Evolutionary conservation across 768 basidiomycete genomes (phyloP).

Genomic region (Nidula microcarpa): DNA sequence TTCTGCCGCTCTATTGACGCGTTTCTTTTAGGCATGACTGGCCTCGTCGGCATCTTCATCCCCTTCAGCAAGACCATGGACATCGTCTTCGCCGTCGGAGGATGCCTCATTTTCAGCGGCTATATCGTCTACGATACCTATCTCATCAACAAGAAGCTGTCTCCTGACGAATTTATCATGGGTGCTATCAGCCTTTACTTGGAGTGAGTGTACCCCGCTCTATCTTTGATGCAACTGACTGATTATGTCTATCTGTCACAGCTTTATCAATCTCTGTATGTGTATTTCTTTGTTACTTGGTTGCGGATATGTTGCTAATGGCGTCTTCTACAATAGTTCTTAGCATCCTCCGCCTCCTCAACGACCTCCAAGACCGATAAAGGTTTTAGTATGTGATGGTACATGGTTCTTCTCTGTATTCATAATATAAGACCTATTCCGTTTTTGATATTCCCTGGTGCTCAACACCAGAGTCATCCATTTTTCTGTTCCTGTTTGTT

Average conservation of each 20-base stretch:
- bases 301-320: neutral
- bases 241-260: constrained; percentile 24
- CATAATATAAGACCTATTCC: too few species aligned
- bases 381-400: neutral
- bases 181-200: constrained; percentile 92
- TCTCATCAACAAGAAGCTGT: constrained; percentile 81
- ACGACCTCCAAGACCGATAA: constrained; percentile 50
- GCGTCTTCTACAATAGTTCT: constrained; percentile 47
- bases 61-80: constrained; percentile 84
- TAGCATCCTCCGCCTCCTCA: constrained; percentile 81
- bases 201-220: constrained; percentile 54
- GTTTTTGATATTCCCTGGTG: too few species aligned
- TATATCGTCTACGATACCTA: constrained; percentile 93
- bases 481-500: too few species aligned
- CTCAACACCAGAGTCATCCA: too few species aligned
- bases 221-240: neutral
- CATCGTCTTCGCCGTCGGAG: constrained; percentile 74
- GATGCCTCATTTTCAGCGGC: constrained; percentile 81
- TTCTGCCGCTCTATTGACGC: neutral
- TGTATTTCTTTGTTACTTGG: constrained; percentile 8
- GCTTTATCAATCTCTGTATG: constrained; percentile 87
- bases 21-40: constrained; percentile 60
- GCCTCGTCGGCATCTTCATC: constrained; percentile 79
- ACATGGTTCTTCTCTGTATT: too few species aligned
- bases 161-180: constrained; percentile 92